These are phyloP conservation scores for Tilletia walkeri DNA, from an alignment of 1,284 basidiomycete genomes.

Conservation along the genomic window DNA sequence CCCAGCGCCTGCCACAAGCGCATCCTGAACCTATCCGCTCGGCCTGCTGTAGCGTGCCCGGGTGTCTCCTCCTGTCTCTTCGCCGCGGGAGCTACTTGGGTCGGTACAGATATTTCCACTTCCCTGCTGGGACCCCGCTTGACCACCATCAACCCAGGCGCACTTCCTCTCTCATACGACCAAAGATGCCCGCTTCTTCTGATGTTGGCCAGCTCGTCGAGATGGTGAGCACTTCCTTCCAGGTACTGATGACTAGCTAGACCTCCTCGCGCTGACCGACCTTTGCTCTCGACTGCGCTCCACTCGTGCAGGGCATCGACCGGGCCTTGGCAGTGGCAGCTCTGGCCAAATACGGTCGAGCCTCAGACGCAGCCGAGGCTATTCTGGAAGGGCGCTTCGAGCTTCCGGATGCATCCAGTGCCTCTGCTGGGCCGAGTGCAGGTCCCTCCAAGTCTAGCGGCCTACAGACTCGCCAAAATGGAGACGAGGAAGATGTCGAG, in stretches of 20 bases:
- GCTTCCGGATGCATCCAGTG: neutral
- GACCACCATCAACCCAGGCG: no score
- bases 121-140: no score
- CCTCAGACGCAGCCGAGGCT: slow-evolving; percentile 12
- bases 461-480: neutral
- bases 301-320: slow-evolving; percentile 9
- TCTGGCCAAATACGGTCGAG: slow-evolving; percentile 1
- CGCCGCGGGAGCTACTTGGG: no score
- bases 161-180: no score
- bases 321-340: neutral
- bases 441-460: no score
- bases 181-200: neutral
- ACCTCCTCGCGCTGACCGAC: neutral
- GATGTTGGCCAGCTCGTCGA: slow-evolving; percentile 11
- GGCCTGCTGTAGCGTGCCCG: no score
- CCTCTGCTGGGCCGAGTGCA: no score
- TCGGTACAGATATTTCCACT: no score
- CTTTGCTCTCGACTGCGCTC: neutral
- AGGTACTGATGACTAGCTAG: no score
- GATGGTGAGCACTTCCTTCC: slow-evolving; percentile 1
- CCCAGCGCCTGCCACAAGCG: no score
- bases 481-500: neutral
- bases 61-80: no score
- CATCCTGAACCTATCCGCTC: no score
- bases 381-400: slow-evolving; percentile 11